These are phyloP conservation scores for Ascosphaera acerosa DNA, from an alignment of 2,329 filamentous ascomycete species.

Conservation along the genomic window DNA sequence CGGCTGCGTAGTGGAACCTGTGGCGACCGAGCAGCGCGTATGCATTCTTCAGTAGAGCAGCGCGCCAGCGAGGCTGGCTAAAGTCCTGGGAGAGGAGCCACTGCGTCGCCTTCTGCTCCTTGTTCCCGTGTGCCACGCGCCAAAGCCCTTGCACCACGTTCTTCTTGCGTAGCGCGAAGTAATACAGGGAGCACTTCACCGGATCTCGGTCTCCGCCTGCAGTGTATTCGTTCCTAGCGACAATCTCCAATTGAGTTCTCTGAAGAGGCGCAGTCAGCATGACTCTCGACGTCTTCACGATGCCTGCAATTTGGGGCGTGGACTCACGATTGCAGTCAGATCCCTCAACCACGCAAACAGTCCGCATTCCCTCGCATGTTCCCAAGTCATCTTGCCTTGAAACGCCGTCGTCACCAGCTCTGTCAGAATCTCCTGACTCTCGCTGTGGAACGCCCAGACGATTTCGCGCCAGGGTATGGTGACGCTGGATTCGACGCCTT, in stretches of 20 bases:
- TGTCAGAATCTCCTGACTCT: constrained; percentile 60
- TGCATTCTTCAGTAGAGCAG: constrained; percentile 78
- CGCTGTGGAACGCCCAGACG: constrained; percentile 21
- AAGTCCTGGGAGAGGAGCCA: constrained; percentile 79
- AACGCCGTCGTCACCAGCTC: constrained; percentile 64
- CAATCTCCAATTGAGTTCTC: constrained; percentile 60
- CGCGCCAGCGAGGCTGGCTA: constrained; percentile 61
- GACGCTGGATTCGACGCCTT: constrained; percentile 35
- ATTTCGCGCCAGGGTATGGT: constrained; percentile 29
- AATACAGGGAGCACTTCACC: constrained; percentile 72
- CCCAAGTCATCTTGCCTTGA: constrained; percentile 59
- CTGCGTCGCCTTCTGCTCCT: constrained; percentile 58
- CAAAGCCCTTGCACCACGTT: constrained; percentile 70
- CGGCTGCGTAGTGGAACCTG: constrained; percentile 80
- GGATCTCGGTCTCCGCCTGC: constrained; percentile 71
- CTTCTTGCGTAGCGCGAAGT: constrained; percentile 78
- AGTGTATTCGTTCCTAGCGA: constrained; percentile 84
- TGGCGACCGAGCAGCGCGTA: constrained; percentile 83
- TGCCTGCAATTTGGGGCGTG: neutral
- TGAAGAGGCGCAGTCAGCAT: constrained; percentile 12
- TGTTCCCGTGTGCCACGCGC: constrained; percentile 80
- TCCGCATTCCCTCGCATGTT: constrained; percentile 60
- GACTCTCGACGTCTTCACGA: constrained; percentile 3
- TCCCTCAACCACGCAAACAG: constrained; percentile 91
- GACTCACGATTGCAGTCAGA: constrained; percentile 42